Evolutionary conservation across 2,329 filamentous ascomycete species (phyloP).

Genomic region (Clonostachys sp.): DNA sequence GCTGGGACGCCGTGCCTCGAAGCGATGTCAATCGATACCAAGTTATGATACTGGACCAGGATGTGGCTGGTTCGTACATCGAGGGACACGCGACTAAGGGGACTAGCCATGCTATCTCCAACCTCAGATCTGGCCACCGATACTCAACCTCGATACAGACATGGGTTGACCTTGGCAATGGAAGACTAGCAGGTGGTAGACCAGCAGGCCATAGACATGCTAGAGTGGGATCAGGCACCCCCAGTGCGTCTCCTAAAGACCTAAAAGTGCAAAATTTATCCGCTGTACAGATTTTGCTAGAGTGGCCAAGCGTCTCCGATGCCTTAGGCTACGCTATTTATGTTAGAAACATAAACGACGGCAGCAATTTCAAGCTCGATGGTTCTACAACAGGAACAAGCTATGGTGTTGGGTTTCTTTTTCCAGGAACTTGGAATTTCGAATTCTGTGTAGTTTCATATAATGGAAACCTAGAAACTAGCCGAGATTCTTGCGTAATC

Average conservation of each 20-base stretch:
- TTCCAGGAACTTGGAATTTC: conserved; percentile 9
- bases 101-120: neutral
- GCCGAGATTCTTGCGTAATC: too few species aligned
- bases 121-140: neutral
- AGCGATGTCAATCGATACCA: neutral
- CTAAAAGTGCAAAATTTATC: too few species aligned
- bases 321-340: neutral
- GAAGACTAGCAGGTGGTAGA: neutral
- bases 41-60: neutral
- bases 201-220: neutral
- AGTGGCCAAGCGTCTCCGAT: neutral
- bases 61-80: neutral
- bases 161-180: neutral
- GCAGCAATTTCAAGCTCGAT: neutral
- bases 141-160: neutral
- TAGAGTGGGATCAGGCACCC: neutral
- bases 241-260: neutral
- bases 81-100: neutral
- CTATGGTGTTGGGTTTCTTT: conserved; percentile 5
- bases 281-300: neutral
- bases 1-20: neutral
- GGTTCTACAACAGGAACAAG: neutral
- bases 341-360: neutral
- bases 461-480: conserved; percentile 9
- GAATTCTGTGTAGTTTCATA: conserved; percentile 10